Evolutionary conservation across 2,329 filamentous ascomycete species (phyloP), one percentile per base, ranked within the genome.

Genomic region (Emmonsiellopsis sp.): DNA sequence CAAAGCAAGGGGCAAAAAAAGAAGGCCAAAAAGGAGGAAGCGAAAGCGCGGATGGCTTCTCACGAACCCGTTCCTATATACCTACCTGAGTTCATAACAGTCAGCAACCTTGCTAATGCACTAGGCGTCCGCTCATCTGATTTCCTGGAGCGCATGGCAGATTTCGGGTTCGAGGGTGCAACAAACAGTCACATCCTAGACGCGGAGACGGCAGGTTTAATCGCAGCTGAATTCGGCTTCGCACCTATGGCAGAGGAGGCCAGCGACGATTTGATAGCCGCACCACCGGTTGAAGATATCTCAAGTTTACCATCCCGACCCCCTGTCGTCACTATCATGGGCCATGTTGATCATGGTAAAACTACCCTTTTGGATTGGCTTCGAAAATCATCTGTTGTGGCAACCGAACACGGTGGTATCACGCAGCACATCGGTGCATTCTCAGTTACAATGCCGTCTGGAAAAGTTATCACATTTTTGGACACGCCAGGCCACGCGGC

Each of bases 361-460:
- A 98, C 93, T 0, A 98, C 94, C 0, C 84, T 98, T 42, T 77
- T 98, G 8, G 93, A 98, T 67, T 97, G 85, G 73, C 76, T 98
- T 44, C 87, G 93, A 38, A 94, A 95, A 62, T 93, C 91, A 1
- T 96, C 90, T 6, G 83, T 98, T 43, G 94, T 86, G 42, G 89
- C 89, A 5, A 83, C 86, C 52, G 93, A 98, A 68, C 91, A 96
- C 66, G 93, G 93, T 58, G 93, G 93, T 37, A 98, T 98, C 66
- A 98, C 93, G 0, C 93, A 98, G 69, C 93, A 98, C 65, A 98
- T 98, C 60, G 94, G 93, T 70, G 93, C 93, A 13, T 98, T 98
- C 73, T 90, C 90, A 6, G 93, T 98, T 1, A 82, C 82, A 15
- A 84, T 98, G 77, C 85, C 88, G 4, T 84, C 83, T 5, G 91